Evolutionary conservation across 345 rosid genomes (phyloP).

Genomic region (Dovyalis caffra): DNA sequence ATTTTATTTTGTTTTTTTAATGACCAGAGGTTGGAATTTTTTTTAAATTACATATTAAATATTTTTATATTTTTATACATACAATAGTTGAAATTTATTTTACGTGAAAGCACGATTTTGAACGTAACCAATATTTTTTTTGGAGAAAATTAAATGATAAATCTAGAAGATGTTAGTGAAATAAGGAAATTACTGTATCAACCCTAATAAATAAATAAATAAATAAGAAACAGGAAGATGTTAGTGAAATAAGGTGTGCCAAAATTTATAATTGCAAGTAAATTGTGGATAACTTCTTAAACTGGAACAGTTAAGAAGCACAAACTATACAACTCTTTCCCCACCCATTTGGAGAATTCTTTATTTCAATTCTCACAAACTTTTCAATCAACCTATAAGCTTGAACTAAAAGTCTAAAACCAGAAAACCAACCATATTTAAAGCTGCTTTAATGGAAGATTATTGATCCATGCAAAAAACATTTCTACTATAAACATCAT

Average conservation of each 20-base stretch:
- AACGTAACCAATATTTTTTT: no score
- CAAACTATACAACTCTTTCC: neutral
- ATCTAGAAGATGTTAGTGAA: no score
- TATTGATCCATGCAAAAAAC: neutral
- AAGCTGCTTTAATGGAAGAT: neutral
- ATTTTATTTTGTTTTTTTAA: no score
- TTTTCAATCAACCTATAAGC: neutral
- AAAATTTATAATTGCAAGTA: neutral
- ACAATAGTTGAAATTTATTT: no score
- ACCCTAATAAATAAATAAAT: no score
- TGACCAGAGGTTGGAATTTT: no score
- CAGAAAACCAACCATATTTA: neutral
- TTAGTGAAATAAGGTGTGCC: neutral
- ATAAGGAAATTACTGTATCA: no score
- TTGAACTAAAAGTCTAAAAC: neutral
- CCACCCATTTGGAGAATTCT: neutral
- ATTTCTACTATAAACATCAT: neutral
- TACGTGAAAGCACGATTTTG: no score
- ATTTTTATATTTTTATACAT: no score
- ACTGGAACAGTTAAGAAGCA: constrained; percentile 10
- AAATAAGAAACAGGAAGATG: no score
- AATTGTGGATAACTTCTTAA: neutral
- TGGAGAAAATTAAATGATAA: no score
- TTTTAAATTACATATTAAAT: no score
- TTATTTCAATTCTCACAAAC: neutral